Conservation (phyloP, 2,329 filamentous ascomycete species). For the Triangularia setosa region DNA sequence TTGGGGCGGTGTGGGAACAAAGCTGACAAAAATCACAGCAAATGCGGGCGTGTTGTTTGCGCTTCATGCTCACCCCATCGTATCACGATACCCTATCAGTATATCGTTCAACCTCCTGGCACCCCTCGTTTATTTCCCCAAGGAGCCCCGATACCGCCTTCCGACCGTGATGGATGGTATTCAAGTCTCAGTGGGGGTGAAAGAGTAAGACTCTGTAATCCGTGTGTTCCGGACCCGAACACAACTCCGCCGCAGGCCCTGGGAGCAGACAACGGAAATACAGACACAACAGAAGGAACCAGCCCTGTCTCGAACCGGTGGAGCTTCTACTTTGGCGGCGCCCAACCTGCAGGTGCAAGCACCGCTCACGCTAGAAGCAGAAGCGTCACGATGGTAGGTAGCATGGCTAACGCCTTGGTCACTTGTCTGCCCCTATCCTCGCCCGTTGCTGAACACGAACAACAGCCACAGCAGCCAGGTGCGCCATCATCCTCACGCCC, state of each 20-base stretch:
- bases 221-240: slow-evolving; percentile 60
- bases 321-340: slow-evolving; percentile 35
- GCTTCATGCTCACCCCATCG: slow-evolving; percentile 85
- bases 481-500: slow-evolving; percentile 25
- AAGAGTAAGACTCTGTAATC: slow-evolving; percentile 57
- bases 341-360: slow-evolving; percentile 24
- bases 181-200: slow-evolving; percentile 52
- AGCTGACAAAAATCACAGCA: slow-evolving; percentile 44
- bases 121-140: slow-evolving; percentile 20
- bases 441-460: slow-evolving; percentile 3
- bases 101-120: slow-evolving; percentile 76
- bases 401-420: background rate
- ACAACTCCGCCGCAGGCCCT: slow-evolving; percentile 48
- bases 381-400: slow-evolving; percentile 50
- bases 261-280: slow-evolving; percentile 33
- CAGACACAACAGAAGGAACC: slow-evolving; percentile 23
- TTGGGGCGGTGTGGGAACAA: background rate
- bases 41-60: slow-evolving; percentile 92
- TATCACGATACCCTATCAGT: slow-evolving; percentile 90
- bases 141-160: slow-evolving; percentile 32
- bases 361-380: slow-evolving; percentile 40
- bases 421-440: background rate
- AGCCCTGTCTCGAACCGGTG: slow-evolving; percentile 26
- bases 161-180: slow-evolving; percentile 37
- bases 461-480: slow-evolving; percentile 17